A percentile compares a stretch with the other conserved stretches of the same genome.
These are phyloP conservation scores for Danielozyma ontarioensis DNA, from an alignment of 805 yeast species.

Conservation along the genomic window DNA sequence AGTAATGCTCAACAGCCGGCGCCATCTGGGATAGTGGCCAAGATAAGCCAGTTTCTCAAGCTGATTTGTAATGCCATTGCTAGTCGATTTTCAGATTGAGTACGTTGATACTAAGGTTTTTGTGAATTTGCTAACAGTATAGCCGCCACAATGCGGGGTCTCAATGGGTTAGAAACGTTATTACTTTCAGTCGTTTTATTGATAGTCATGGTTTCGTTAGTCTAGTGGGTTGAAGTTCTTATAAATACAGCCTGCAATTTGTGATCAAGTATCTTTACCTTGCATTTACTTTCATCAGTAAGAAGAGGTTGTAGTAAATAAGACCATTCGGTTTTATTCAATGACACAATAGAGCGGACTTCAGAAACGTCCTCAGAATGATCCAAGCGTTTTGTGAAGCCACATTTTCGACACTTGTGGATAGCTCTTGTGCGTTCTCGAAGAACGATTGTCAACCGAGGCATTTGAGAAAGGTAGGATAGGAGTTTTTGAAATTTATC, in stretches of 20 bases:
- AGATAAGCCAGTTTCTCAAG: too few species aligned
- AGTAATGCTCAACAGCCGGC: neutral
- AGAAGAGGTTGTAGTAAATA: constrained; percentile 13
- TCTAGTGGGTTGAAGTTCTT: neutral
- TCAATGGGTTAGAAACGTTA: too few species aligned
- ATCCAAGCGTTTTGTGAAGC: constrained; percentile 11
- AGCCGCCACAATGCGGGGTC: too few species aligned
- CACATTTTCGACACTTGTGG: constrained; percentile 32
- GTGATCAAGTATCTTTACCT: constrained; percentile 11
- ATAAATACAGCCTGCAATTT: constrained; percentile 6
- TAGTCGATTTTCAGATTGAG: neutral
- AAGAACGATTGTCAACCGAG: constrained; percentile 18
- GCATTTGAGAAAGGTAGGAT: constrained; percentile 15
- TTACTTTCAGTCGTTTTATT: too few species aligned
- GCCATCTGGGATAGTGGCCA: too few species aligned
- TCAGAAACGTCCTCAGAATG: neutral
- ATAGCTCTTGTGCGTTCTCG: constrained; percentile 15
- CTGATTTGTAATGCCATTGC: too few species aligned
- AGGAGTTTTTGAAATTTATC: constrained; percentile 5
- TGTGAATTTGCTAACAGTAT: too few species aligned
- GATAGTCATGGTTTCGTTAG: neutral
- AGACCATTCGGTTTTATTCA: constrained; percentile 13
- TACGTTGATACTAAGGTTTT: too few species aligned
- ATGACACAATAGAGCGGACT: constrained; percentile 5
- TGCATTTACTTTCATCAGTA: constrained; percentile 6